Conservation (phyloP, 352 stramenopile genomes). For the Pythium aquatile region DNA sequence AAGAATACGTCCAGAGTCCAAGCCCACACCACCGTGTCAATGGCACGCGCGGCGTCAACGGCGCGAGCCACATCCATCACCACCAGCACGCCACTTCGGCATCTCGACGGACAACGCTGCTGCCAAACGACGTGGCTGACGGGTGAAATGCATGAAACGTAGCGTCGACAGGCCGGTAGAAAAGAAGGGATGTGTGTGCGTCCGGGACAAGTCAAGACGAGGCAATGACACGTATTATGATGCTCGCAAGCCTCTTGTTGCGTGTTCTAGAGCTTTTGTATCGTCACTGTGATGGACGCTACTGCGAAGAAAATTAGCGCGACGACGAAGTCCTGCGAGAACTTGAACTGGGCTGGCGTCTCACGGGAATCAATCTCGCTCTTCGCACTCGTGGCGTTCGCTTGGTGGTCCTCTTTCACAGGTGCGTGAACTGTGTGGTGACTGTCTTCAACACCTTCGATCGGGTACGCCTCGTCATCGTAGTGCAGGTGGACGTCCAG, state of each 20-base stretch:
- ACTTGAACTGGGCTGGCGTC: slow-evolving; percentile 33
- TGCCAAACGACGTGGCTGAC: slow-evolving; percentile 16
- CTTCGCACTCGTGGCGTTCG: not conserved
- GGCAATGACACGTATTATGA: not conserved
- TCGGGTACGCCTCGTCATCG: slow-evolving; percentile 75
- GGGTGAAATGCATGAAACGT: not conserved
- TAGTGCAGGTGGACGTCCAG: slow-evolving; percentile 73
- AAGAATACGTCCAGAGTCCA: slow-evolving; percentile 42
- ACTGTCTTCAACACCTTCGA: slow-evolving; percentile 30
- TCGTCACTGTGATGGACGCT: slow-evolving; percentile 34
- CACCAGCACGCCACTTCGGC: slow-evolving; percentile 11
- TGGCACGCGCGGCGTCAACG: slow-evolving; percentile 21
- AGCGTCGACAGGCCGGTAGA: not conserved
- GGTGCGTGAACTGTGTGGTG: not conserved
- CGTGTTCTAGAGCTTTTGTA: slow-evolving; percentile 32
- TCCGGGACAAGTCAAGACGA: not conserved
- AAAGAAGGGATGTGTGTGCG: not conserved
- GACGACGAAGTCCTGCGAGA: slow-evolving; percentile 46
- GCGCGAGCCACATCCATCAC: slow-evolving; percentile 12
- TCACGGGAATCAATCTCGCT: not conserved
- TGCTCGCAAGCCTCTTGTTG: not conserved
- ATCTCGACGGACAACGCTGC: slow-evolving; percentile 13
- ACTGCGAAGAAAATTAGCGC: slow-evolving; percentile 24
- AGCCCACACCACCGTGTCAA: slow-evolving; percentile 23
- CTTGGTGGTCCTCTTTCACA: not conserved